Base-by-base conservation (phyloP, 208 protist species). In the Novymonas esmeraldas region DNA sequence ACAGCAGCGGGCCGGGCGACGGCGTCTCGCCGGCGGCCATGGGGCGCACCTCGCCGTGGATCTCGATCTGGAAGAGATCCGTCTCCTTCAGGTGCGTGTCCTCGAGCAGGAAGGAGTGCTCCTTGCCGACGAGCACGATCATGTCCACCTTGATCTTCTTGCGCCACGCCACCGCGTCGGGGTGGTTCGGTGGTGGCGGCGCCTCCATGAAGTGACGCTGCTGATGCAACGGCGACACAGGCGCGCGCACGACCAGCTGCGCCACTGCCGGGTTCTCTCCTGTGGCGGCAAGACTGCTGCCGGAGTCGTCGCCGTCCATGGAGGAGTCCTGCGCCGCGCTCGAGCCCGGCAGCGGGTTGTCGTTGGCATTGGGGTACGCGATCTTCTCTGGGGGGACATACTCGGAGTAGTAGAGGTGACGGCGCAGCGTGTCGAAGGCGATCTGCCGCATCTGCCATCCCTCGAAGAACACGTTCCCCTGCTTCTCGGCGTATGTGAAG, bases 111-210 rank as follows among this genome's bases (percentile, higher is more conserved):
- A 85, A 89, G 46, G 71, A 31, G 60, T 92, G 82, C 49, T 81
- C 76, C 45, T 78, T 79, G 26, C 70, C 81, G 0, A 84, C 70
- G 7, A 70, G 20, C 20, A 77, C 54, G 3, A 92, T 78, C 50
- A 66, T 70, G 54, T 85, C 76, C 45, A 92, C 75, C 69, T 92
- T 92, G 22, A 92, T 79, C 65, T 92, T 92, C 56, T 84, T 84
- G 52, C 79, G 79, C 83, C 86, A 92, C 56, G 31, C 34, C 38
- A 85, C 54, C 4, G 70, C 76, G 29, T 69, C 63, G 0, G 72
- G 58, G 26, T 78, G n/a, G 58, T 60, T 68, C 2, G 64, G 73
- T 13, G 55, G 68, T 36, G 74, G 70, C 28, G 74, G 65, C 0
- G 68, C 64, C 36, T 57, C 45, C 39, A 39, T 54, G 39, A 68